Evolutionary conservation across 305 asterid species (phyloP).

Genomic region (Fraxinus xanthoxyloides): DNA sequence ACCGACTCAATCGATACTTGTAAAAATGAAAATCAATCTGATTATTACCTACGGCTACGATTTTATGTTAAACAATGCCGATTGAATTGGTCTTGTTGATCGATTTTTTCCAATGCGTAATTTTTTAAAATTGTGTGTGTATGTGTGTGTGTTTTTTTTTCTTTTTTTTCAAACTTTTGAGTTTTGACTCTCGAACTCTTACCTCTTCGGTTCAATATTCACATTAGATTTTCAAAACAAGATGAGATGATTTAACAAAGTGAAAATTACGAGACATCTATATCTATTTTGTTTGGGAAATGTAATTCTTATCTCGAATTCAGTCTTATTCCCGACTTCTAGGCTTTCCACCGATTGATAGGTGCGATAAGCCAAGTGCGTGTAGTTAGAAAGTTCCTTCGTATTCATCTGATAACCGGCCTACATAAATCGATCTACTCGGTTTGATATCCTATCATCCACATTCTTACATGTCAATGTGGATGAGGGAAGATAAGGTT

Average conservation of each 20-base stretch:
- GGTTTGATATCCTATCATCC: not conserved
- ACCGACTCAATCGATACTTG: no score
- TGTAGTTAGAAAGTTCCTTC: not conserved
- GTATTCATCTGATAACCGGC: not conserved
- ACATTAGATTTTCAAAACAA: no score
- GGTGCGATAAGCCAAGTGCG: not conserved
- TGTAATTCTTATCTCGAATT: not conserved
- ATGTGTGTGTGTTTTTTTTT: no score
- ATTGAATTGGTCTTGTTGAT: not conserved
- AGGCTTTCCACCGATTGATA: not conserved
- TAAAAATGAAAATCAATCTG: no score
- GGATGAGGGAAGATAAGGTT: constrained; percentile 52
- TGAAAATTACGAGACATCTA: no score
- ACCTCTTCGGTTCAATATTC: no score
- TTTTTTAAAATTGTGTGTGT: no score
- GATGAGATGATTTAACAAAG: not conserved
- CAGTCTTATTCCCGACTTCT: not conserved
- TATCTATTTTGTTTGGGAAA: not conserved
- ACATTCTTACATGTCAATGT: not conserved
- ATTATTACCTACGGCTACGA: no score
- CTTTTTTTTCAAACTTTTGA: no score
- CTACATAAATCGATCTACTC: not conserved
- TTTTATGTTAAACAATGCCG: not conserved
- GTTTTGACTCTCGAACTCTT: no score
- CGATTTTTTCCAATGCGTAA: not conserved